Evolutionary conservation across 2,329 filamentous ascomycete species (phyloP).

Genomic region (Aspergillus ibericus): DNA sequence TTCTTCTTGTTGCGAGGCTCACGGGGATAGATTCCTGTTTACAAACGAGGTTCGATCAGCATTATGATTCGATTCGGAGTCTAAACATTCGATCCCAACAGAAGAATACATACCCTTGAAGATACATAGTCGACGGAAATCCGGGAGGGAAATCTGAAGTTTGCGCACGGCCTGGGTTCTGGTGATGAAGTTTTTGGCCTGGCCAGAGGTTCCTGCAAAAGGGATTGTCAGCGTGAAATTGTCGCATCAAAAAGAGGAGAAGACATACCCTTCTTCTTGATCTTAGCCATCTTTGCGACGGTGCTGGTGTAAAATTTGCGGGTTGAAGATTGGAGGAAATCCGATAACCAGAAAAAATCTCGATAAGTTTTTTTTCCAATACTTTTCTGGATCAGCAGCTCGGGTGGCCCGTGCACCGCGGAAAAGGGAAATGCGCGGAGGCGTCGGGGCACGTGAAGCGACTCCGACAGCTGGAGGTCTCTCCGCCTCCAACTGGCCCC

Average conservation of each 20-base stretch:
- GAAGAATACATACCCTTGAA: slow-evolving; percentile 70
- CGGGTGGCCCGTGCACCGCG: slow-evolving; percentile 34
- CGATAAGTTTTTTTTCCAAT: slow-evolving; percentile 37
- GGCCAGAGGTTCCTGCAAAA: slow-evolving; percentile 70
- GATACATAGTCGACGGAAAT: slow-evolving; percentile 97
- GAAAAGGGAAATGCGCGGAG: slow-evolving; percentile 25
- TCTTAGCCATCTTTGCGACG: slow-evolving; percentile 62
- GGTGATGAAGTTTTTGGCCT: slow-evolving; percentile 98
- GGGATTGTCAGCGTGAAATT: slow-evolving; percentile 4
- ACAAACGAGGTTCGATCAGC: slow-evolving; percentile 16
- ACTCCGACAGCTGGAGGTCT: slow-evolving; percentile 20
- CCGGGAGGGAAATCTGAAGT: slow-evolving; percentile 92
- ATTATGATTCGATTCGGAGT: not conserved
- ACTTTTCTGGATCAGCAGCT: slow-evolving; percentile 16
- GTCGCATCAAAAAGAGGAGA: not conserved
- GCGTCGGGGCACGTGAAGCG: slow-evolving; percentile 20
- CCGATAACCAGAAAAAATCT: slow-evolving; percentile 41
- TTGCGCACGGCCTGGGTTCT: slow-evolving; percentile 96
- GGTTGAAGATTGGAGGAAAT: slow-evolving; percentile 19
- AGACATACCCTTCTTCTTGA: slow-evolving; percentile 79
- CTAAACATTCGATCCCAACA: not conserved
- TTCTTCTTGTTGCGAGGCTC: slow-evolving; percentile 98
- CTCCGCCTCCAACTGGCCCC: not conserved
- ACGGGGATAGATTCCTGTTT: slow-evolving; percentile 81
- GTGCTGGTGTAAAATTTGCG: slow-evolving; percentile 1